Evolutionary conservation across 306 rosid genomes (phyloP).

Genomic region (Prunus padus): DNA sequence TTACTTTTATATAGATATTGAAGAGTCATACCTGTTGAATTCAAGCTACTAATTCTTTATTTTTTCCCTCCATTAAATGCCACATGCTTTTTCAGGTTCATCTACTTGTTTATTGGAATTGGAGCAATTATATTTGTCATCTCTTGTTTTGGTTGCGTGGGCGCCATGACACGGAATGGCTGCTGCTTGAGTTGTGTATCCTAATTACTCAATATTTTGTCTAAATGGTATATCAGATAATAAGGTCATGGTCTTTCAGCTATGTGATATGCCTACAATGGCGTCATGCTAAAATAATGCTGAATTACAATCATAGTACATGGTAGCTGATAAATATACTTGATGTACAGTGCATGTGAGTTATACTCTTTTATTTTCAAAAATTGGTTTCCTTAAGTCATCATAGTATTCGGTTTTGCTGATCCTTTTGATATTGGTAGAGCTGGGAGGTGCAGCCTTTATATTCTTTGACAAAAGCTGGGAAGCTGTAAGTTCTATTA

Average conservation of each 20-base stretch:
- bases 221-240: background rate
- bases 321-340: background rate
- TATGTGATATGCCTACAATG: background rate
- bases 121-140: slow-evolving; percentile 69
- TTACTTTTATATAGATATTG: background rate
- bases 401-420: slow-evolving; percentile 70
- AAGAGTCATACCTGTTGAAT: background rate
- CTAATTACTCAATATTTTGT: slow-evolving; percentile 27
- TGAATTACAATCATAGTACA: background rate
- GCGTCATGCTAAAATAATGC: background rate
- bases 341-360: background rate
- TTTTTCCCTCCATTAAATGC: slow-evolving; percentile 10
- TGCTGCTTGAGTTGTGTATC: slow-evolving; percentile 96
- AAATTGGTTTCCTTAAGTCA: slow-evolving; percentile 62
- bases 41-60: slow-evolving; percentile 12
- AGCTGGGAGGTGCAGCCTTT: slow-evolving; percentile 84
- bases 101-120: slow-evolving; percentile 76
- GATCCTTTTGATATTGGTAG: slow-evolving; percentile 68
- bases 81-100: slow-evolving; percentile 66
- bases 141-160: slow-evolving; percentile 89
- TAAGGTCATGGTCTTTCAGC: background rate
- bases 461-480: slow-evolving; percentile 86
- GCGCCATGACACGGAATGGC: slow-evolving; percentile 63
- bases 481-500: slow-evolving; percentile 58
- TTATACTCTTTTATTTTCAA: background rate